Evolutionary conservation across 1,284 basidiomycete species (phyloP), one percentile per base, ranked within the genome.

Genomic region (Leccinum fuscescens): DNA sequence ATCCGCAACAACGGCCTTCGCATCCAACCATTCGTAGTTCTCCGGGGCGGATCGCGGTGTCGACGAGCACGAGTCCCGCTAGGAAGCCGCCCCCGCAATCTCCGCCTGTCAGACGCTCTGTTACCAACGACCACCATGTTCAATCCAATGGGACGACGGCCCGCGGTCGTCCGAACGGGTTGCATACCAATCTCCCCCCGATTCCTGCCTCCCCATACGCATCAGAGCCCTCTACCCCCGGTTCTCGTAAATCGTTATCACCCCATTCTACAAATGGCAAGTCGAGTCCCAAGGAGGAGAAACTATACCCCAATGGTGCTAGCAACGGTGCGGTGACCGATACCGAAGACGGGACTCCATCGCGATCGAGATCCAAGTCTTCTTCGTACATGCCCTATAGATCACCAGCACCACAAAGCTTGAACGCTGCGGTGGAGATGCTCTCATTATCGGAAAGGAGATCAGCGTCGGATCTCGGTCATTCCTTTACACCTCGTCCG

Each of bases 371-470:
- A 64, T 66, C 74, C 55, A 86, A 83, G 69, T 80, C 81, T 35
- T 80, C 81, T 11, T 76, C 81, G 20, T 81, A 82, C 64, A 71
- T 82, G 44, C 74, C 80, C 12, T 74, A 79, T 69, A 74, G 75
- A 61, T 74, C 80, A 27, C 78, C 78, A 55, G 77, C 74, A 50
- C 82, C 82, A 3, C 85, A 86, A 68, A 85, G 84, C 62, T 72
- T 86, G 56, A 80, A 78, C 63, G 85, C 84, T 58, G 84, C 82
- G 17, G 70, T 84, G 24, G 83, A 86, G 68, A 78, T 82, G 71
- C 69, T 86, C 6, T 78, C 83, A 4, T 76, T 78, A 49, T 80
- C 82, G 12, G 82, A 85, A 54, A 79, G 56, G 54, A 71, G 65
- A 57, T 67, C 72, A 24, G 46, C 63, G 0, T 77, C 76, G 4